These are phyloP conservation scores for Ganoderma sinense DNA, from an alignment of 1,284 basidiomycete genomes.

Conservation along the genomic window DNA sequence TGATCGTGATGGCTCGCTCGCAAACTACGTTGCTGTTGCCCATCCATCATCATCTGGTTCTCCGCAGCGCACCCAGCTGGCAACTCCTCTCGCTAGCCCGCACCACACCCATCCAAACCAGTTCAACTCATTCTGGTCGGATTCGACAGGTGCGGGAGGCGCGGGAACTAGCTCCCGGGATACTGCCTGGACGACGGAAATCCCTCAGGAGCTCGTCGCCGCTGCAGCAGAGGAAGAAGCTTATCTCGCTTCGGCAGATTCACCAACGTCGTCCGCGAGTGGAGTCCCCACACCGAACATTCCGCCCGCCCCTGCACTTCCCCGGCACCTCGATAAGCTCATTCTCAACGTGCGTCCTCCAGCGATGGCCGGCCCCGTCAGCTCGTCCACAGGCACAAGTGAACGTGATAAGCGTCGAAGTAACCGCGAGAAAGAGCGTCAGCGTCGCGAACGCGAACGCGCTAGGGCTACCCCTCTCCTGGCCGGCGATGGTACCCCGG, in stretches of 20 bases:
- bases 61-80: slow-evolving; percentile 27
- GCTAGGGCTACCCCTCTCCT: slow-evolving; percentile 36
- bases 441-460: slow-evolving; percentile 31
- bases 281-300: slow-evolving; percentile 72
- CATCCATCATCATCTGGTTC: slow-evolving; percentile 44
- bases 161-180: slow-evolving; percentile 38
- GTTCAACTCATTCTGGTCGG: slow-evolving; percentile 58
- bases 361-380: slow-evolving; percentile 29
- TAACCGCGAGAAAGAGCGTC: slow-evolving; percentile 31
- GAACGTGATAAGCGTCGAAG: slow-evolving; percentile 29
- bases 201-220: slow-evolving; percentile 78
- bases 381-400: slow-evolving; percentile 25
- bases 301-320: slow-evolving; percentile 87
- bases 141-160: slow-evolving; percentile 47
- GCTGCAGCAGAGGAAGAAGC: slow-evolving; percentile 88
- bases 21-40: slow-evolving; percentile 88
- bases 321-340: slow-evolving; percentile 92
- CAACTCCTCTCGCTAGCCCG: slow-evolving; percentile 33
- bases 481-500: slow-evolving; percentile 28
- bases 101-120: slow-evolving; percentile 32
- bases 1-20: slow-evolving; percentile 88
- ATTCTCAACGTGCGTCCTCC: slow-evolving; percentile 77
- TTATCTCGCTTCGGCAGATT: slow-evolving; percentile 60
- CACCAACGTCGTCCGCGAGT: slow-evolving; percentile 36
- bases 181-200: slow-evolving; percentile 75